Evolutionary conservation across 23 red algal genomes (phyloP), one percentile per base, ranked within the genome.

Genomic region (Gracilaria vermiculophylla): DNA sequence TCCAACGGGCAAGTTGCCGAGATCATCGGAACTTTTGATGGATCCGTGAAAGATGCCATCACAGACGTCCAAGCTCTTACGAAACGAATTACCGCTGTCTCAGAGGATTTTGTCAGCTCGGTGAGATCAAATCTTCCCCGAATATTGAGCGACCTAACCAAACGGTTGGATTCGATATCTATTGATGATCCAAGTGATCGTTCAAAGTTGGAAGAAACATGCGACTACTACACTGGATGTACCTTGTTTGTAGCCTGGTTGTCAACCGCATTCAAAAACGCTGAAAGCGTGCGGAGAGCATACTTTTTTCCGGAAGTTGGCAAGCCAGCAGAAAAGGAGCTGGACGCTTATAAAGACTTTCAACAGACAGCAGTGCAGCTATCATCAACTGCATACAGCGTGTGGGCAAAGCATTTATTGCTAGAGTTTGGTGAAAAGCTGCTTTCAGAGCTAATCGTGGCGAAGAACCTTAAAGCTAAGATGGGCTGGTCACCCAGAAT

Each of bases 181-280:
- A 32, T 47, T 58, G 47, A 61, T 75, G 4, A 49, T 36, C 65
- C 53, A 19, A 36, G 21, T 43, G 69, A 62, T 53, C 10, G 36
- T 24, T 16, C 45, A 19, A 62, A 39, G 29, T 48, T 17, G 13
- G 83, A 44, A 0, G 56, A 53, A 0, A 64, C 83, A 24, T 52
- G 33, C 19, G 69, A 62, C 25, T 23, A 88, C 34, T 42, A 40
- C 24, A 15, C 77, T 62, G 83, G 56, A 62, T 47, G 52, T 9
- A 55, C 83, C 11, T 39, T 88, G 33, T 88, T 88, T 47, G 69
- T 88, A 13, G 57, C 83, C 29, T 53, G 83, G 69, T 21, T 64
- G 24, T 67, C 83, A 21, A 77, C 83, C 25, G 83, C 83, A 23
- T 64, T 88, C 25, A 55, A 53, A 29, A 77, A 36, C 29, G 53